phyloP scores from a whole-genome alignment of 805 yeast species.

The Lipomyces chichibuensis region DNA sequence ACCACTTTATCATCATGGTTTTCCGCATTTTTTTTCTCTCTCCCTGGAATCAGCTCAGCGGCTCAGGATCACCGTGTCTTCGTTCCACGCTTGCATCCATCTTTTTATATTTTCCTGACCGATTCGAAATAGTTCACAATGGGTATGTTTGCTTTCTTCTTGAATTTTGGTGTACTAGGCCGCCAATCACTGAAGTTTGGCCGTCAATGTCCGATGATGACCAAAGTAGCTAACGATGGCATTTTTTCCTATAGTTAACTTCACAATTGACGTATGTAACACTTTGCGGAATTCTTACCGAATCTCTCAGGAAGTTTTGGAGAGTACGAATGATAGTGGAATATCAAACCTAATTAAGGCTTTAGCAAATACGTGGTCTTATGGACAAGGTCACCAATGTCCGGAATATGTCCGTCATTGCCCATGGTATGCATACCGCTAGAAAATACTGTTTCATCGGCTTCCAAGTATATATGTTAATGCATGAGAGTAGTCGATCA shows the following conservation, averaged over 20 bases:
- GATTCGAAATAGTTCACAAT: slow-evolving; percentile 37
- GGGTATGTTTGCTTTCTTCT: slow-evolving; percentile 39
- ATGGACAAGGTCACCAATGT: slow-evolving; percentile 99
- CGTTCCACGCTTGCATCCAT: slow-evolving; percentile 13
- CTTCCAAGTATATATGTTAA: neutral
- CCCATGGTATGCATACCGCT: slow-evolving; percentile 83
- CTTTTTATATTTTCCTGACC: slow-evolving; percentile 14
- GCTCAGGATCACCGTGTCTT: slow-evolving; percentile 25
- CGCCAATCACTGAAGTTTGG: neutral
- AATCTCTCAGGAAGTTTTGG: neutral
- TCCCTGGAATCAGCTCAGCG: slow-evolving; percentile 29
- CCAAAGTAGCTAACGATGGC: slow-evolving; percentile 4
- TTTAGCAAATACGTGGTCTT: slow-evolving; percentile 90
- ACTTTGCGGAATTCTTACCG: neutral
- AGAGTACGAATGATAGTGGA: neutral
- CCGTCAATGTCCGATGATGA: neutral
- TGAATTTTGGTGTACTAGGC: neutral
- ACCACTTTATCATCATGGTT: slow-evolving; percentile 17
- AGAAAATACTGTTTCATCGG: neutral
- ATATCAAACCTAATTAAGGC: slow-evolving; percentile 9
- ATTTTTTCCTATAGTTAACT: slow-evolving; percentile 28
- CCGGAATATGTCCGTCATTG: slow-evolving; percentile 99
- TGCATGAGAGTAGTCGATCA: slow-evolving; percentile 73
- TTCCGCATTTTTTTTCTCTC: slow-evolving; percentile 25
- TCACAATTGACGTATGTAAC: slow-evolving; percentile 37